phyloP scores from a whole-genome alignment of 2,329 filamentous ascomycete genomes.

The Botryosphaeria agaves region DNA sequence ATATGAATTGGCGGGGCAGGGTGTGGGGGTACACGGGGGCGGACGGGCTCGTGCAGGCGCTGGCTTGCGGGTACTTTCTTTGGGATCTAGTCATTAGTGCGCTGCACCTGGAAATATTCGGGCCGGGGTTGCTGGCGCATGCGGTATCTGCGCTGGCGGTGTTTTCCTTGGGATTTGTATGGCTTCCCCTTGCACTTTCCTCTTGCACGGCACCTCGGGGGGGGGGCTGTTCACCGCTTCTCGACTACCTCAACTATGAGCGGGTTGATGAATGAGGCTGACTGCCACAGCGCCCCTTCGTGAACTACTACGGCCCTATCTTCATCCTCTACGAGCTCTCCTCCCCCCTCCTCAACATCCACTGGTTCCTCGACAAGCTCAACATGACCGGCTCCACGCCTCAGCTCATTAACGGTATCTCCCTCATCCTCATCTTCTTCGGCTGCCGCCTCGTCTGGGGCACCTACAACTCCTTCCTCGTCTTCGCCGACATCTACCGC shows the following conservation, averaged over 20 bases:
- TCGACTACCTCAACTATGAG: no score
- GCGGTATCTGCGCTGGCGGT: conserved; percentile 57
- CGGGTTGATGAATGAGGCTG: no score
- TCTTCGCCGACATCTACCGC: conserved; percentile 53
- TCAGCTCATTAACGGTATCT: conserved; percentile 63
- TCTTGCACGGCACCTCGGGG: neutral
- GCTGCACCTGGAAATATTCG: conserved; percentile 53
- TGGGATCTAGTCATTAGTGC: conserved; percentile 64
- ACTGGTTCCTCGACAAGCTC: conserved; percentile 86
- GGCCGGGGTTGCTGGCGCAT: conserved; percentile 60
- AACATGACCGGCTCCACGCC: conserved; percentile 56
- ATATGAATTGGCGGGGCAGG: conserved; percentile 49
- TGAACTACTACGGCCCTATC: conserved; percentile 64
- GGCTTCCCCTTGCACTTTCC: conserved; percentile 16
- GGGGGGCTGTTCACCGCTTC: no score
- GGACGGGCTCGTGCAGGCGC: conserved; percentile 54
- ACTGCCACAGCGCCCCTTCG: conserved; percentile 53
- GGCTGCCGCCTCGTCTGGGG: conserved; percentile 63
- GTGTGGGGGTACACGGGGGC: conserved; percentile 65
- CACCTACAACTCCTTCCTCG: conserved; percentile 45
- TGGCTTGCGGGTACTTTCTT: conserved; percentile 67
- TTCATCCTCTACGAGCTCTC: conserved; percentile 84
- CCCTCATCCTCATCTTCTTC: conserved; percentile 59
- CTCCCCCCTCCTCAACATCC: conserved; percentile 70
- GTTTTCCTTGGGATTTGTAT: conserved; percentile 64